phyloP scores from a whole-genome alignment of 2,329 filamentous ascomycete species.

The Alternaria sp. region DNA sequence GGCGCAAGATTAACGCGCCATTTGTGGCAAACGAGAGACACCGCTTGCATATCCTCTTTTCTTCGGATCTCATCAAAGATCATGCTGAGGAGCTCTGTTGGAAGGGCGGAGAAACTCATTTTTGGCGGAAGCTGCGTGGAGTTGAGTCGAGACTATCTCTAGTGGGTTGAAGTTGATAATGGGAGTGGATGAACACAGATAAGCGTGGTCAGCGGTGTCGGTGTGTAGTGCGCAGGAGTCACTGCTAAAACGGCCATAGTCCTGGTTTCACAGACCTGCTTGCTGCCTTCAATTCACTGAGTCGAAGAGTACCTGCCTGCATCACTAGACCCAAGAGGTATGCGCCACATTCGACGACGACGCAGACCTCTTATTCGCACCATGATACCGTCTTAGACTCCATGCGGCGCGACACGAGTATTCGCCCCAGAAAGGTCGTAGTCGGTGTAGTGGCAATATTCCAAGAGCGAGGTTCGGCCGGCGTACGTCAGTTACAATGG shows the following conservation, averaged over 20 bases:
- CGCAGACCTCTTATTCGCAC: neutral
- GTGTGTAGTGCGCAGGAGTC: neutral
- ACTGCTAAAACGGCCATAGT: neutral
- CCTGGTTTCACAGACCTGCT: neutral
- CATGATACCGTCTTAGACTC: neutral
- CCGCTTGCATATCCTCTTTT: neutral
- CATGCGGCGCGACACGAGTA: neutral
- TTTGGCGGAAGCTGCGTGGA: neutral
- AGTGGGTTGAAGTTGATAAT: neutral
- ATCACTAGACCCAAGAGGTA: neutral
- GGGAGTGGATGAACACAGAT: rapidly evolving
- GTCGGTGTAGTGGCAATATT: neutral
- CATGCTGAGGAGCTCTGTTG: neutral
- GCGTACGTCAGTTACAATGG: neutral
- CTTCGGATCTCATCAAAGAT: neutral
- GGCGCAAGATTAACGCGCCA: neutral
- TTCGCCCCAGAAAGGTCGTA: neutral
- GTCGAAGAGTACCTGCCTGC: neutral
- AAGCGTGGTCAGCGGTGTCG: neutral
- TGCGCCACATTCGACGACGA: neutral
- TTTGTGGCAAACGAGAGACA: neutral
- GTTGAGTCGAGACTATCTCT: neutral
- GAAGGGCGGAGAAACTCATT: neutral
- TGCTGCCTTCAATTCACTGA: neutral
- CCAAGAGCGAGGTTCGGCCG: conserved; percentile 4